Conservation (phyloP, 345 rosid species). For the Physaria fendleri region DNA sequence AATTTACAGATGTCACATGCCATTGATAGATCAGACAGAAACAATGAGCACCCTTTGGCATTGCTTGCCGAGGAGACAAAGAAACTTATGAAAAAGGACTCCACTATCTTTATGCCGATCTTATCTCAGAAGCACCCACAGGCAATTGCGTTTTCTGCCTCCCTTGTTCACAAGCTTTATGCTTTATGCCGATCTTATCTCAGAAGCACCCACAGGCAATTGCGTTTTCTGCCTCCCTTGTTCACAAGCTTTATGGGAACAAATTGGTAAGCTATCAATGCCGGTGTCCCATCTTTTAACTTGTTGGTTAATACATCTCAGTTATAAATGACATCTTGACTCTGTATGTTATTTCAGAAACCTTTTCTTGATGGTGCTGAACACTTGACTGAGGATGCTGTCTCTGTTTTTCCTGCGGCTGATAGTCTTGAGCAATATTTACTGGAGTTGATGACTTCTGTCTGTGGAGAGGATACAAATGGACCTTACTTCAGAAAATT, state of each 20-base stretch:
- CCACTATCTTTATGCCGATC: slow-evolving; percentile 62
- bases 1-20: slow-evolving; percentile 53
- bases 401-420: slow-evolving; percentile 85
- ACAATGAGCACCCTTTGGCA: slow-evolving; percentile 65
- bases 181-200: slow-evolving; percentile 71
- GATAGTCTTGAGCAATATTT: slow-evolving; percentile 86
- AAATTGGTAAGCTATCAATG: slow-evolving; percentile 69
- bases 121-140: slow-evolving; percentile 80
- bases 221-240: slow-evolving; percentile 67
- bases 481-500: slow-evolving; percentile 65
- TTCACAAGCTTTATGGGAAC: slow-evolving; percentile 83
- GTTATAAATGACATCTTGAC: slow-evolving; percentile 14
- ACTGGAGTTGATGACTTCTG: slow-evolving; percentile 52
- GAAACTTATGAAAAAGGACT: slow-evolving; percentile 71
- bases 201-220: slow-evolving; percentile 80
- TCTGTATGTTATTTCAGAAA: slow-evolving; percentile 53
- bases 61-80: slow-evolving; percentile 85
- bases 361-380: slow-evolving; percentile 86
- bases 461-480: slow-evolving; percentile 50
- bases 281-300: slow-evolving; percentile 11
- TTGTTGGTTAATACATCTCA: slow-evolving; percentile 12
- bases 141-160: slow-evolving; percentile 63
- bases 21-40: slow-evolving; percentile 62
- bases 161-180: slow-evolving; percentile 89
- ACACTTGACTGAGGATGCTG: slow-evolving; percentile 87